Conservation (phyloP, 768 basidiomycete genomes). For the Termitomyces sp. region DNA sequence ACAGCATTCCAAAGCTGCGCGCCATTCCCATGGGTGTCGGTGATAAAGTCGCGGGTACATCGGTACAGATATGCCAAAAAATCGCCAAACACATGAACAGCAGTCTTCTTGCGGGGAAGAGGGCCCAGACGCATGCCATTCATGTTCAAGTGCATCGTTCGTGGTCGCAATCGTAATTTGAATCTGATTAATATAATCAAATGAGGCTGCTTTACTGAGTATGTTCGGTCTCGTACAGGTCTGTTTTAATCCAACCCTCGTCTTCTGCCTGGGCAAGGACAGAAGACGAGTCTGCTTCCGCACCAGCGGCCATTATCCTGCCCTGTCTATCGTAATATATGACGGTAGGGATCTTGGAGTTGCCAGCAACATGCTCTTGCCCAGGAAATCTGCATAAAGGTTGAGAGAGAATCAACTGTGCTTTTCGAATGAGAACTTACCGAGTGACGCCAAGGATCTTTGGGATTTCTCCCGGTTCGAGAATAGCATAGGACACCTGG, state of each 20-base stretch:
- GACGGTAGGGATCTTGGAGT: constrained; percentile 76
- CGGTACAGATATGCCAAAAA: constrained; percentile 70
- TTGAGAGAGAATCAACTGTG: constrained; percentile 1
- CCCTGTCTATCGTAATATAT: constrained; percentile 71
- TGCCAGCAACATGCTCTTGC: constrained; percentile 82
- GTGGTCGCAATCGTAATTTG: constrained; percentile 75
- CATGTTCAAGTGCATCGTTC: constrained; percentile 76
- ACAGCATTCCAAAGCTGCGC: constrained; percentile 63
- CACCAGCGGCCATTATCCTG: constrained; percentile 65
- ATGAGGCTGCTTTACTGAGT: constrained; percentile 1
- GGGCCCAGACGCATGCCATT: constrained; percentile 75
- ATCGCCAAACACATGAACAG: constrained; percentile 76
- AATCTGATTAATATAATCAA: constrained; percentile 39
- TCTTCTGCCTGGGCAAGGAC: constrained; percentile 66
- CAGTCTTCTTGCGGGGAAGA: constrained; percentile 60
- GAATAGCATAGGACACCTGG: constrained; percentile 72
- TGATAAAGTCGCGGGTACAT: constrained; percentile 73
- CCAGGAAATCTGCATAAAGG: constrained; percentile 60
- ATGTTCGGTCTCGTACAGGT: constrained; percentile 47
- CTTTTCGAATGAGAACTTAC: constrained; percentile 28
- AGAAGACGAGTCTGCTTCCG: constrained; percentile 65
- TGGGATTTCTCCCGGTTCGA: constrained; percentile 76
- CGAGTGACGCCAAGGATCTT: constrained; percentile 79
- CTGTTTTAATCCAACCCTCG: constrained; percentile 70
- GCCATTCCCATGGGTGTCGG: constrained; percentile 81